phyloP scores from a whole-genome alignment of 2,329 filamentous ascomycete genomes.

The Fusarium duplospermum region DNA sequence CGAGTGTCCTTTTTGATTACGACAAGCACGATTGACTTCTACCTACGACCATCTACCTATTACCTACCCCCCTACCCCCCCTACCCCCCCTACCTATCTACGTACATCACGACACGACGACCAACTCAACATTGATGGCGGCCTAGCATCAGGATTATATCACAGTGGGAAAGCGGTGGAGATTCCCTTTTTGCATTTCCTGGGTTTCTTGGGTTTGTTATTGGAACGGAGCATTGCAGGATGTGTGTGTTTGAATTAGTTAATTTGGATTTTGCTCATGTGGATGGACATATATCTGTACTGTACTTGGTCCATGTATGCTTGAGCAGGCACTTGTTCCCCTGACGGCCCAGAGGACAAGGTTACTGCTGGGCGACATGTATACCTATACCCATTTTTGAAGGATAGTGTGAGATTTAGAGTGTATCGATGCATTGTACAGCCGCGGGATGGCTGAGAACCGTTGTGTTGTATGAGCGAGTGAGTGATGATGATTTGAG shows the following conservation, averaged over 20 bases:
- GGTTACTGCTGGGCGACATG: constrained; percentile 20
- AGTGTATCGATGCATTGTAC: not conserved
- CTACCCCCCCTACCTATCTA: not conserved
- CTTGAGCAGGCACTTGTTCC: not conserved
- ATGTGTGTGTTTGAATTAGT: not conserved
- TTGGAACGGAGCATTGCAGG: constrained; percentile 26
- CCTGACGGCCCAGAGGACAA: constrained; percentile 8
- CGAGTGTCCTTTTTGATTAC: constrained; percentile 31
- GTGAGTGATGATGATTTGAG: not conserved
- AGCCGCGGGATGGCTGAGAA: not conserved
- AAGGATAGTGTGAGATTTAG: constrained; percentile 13
- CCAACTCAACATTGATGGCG: constrained; percentile 10
- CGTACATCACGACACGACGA: constrained; percentile 16
- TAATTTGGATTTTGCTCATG: constrained; percentile 10
- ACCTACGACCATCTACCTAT: not conserved
- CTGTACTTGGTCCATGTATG: constrained; percentile 15
- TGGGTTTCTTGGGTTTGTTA: not conserved
- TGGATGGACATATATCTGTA: constrained; percentile 12
- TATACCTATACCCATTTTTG: constrained; percentile 26
- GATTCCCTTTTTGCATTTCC: not conserved
- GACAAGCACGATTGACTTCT: constrained; percentile 21
- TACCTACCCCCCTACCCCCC: not conserved
- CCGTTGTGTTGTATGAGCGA: not conserved
- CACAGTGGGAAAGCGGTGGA: constrained; percentile 4
- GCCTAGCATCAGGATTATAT: constrained; percentile 18